phyloP scores from a whole-genome alignment of 2,329 filamentous ascomycete genomes.

The Xylariaceae sp. region DNA sequence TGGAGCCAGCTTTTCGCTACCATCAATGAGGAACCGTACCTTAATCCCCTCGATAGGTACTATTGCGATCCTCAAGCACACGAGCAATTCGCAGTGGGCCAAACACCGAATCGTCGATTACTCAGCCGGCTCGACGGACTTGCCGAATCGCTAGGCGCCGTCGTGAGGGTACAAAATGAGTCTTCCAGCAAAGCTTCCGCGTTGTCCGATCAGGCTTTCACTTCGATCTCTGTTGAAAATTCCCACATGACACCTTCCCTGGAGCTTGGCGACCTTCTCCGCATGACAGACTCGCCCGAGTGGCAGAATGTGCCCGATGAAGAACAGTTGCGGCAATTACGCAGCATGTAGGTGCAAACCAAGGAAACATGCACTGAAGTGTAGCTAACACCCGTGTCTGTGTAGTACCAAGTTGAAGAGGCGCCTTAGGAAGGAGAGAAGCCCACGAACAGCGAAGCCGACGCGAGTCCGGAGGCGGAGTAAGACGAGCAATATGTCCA shows the following conservation, averaged over 20 bases:
- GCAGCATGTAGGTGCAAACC: constrained; percentile 12
- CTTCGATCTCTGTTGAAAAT: background rate
- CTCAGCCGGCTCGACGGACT: background rate
- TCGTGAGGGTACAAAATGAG: background rate
- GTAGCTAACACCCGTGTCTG: background rate
- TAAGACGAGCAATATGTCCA: constrained; percentile 5
- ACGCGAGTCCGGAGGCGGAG: constrained; percentile 14
- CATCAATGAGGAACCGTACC: background rate
- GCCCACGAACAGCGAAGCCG: constrained; percentile 16
- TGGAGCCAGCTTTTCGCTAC: background rate
- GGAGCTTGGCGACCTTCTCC: constrained; percentile 1
- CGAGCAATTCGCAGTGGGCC: constrained; percentile 24
- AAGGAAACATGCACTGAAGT: background rate
- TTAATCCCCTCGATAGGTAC: constrained; percentile 24
- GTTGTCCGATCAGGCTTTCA: background rate
- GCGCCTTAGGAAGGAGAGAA: constrained; percentile 19
- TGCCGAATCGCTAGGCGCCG: background rate
- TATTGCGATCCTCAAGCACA: constrained; percentile 19
- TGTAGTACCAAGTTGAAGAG: constrained; percentile 22
- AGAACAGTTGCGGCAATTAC: constrained; percentile 11
- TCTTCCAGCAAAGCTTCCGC: background rate
- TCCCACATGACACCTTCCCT: background rate
- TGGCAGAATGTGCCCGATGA: constrained; percentile 1
- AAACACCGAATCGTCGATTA: background rate
- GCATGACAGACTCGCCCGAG: background rate